Base-by-base conservation (phyloP, 495 filamentous ascomycete genomes). In the Parachaetomium inaequale region DNA sequence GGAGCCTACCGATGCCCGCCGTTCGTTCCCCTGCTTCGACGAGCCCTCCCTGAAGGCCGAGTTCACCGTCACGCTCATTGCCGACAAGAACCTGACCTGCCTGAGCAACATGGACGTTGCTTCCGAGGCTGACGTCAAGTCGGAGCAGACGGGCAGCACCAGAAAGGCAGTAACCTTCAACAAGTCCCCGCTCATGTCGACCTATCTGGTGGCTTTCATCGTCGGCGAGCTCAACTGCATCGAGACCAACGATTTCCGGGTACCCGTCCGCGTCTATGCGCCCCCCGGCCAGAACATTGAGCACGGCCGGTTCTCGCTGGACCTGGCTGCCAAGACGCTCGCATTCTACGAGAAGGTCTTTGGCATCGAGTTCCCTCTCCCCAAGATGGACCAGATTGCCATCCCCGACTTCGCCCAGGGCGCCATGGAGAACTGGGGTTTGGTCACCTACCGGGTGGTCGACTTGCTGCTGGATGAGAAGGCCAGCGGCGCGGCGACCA, bases 351-450 rank as follows among this genome's bases (percentile, higher is more conserved):
- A 90, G 72, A 85, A 88, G 71, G 87, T 86, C n/a, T 92, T 92
- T 64, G 85, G 82, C 53, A 85, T 82, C 64, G 75, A 82, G 11
- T 91, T 89, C 63, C 88, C 88, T 46, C 71, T 84, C 5, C 81
- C 81, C 8, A 98, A 98, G 81, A 96, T 97, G 92, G 94, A 98
- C 76, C 94, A 96, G 89, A 88, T 97, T 67, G 94, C 93, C 53
- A 91, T 98, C 72, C 94, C 93, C 26, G 93, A 98, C 74, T 97
- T 97, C 72, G 81, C 82, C 25, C 88, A 91, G 28, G 94, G 92
- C 57, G 94, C 94, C 55, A 98, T 98, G 94, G 94, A 98, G 83
- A 98, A 98, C 76, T 98, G 94, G 94, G 94, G 94, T 70, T 76
- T 98, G 59, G 86, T 98, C 63, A 98, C 93, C 21, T 98, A 97